Evolutionary conservation across 306 rosid genomes (phyloP), one percentile per base, ranked within the genome.

Genomic region (Astragalus glycyphyllos): DNA sequence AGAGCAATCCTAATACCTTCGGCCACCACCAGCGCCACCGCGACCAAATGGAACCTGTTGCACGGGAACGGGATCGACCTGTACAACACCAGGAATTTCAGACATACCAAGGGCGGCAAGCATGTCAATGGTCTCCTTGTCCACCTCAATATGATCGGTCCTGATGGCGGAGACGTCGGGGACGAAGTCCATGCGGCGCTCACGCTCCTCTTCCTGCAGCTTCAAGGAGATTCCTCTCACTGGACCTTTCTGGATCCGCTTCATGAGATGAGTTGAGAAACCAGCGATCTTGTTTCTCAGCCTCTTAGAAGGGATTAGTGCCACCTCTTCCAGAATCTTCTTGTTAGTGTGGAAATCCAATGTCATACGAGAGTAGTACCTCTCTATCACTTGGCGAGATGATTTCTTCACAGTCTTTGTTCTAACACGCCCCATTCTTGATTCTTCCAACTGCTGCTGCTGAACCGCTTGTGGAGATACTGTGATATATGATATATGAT

Each of bases 321-420:
- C 81, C 0, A 84, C 91, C 61, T 86, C 91, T 7, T 79, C 78
- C 0, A 84, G 83, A 23, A 79, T 49, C 83, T 81, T 86, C 82
- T 86, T 86, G 86, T 84, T 86, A 6, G 80, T 79, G 78, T 86
- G 86, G 74, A 84, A 86, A 5, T 86, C 91, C 2, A 84, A 62
- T 0, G 87, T 87, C 85, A 84, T 86, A 6, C 78, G 59, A 8
- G 85, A 84, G 74, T 84, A 86, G 86, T 79, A 78, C 2, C 82
- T 74, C 81, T 87, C 87, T 7, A 82, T 84, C 14, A 87, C 92
- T 14, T 87, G 87, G 0, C 87, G 79, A 0, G 94, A 85, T 5
- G 88, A 88, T 5, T 88, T 88, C 86, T 88, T 88, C 78, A 88
- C 88, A 0, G 94, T 84, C 69, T 88, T 88, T 0, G 90, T 88